These are phyloP conservation scores for Ganoderma lingzhi DNA, from an alignment of 1,284 basidiomycete genomes.

Conservation along the genomic window DNA sequence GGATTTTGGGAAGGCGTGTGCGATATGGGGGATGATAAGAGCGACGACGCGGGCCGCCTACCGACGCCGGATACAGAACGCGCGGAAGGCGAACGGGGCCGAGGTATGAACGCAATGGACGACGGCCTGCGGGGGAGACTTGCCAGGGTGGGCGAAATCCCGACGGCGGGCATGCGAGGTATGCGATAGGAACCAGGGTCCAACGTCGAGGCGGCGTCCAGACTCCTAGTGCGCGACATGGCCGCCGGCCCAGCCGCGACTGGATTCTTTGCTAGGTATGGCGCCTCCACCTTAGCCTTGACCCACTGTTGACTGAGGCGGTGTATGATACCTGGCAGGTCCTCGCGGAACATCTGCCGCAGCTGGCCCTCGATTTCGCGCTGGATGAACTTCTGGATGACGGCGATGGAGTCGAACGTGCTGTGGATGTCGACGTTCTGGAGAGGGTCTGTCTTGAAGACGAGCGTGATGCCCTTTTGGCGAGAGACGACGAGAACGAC, in stretches of 20 bases:
- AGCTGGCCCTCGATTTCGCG: slow-evolving; percentile 97
- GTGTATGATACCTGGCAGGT: slow-evolving; percentile 97
- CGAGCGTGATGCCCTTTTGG: slow-evolving; percentile 97
- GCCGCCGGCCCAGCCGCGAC: slow-evolving; percentile 39
- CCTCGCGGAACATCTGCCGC: slow-evolving; percentile 97
- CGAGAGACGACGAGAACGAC: slow-evolving; percentile 98
- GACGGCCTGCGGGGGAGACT: slow-evolving; percentile 34
- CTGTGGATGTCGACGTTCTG: slow-evolving; percentile 98
- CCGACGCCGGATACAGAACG: slow-evolving; percentile 36
- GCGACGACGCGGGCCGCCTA: slow-evolving; percentile 32
- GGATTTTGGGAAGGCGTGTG: slow-evolving; percentile 24
- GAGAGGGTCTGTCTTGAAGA: slow-evolving; percentile 99
- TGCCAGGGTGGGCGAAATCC: slow-evolving; percentile 35
- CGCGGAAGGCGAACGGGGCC: slow-evolving; percentile 38
- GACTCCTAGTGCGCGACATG: slow-evolving; percentile 44
- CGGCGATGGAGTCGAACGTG: slow-evolving; percentile 98
- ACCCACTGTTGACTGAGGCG: slow-evolving; percentile 95
- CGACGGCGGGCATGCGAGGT: slow-evolving; percentile 33
- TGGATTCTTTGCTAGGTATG: slow-evolving; percentile 67
- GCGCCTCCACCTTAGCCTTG: slow-evolving; percentile 85
- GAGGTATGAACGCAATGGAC: slow-evolving; percentile 27
- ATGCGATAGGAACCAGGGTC: slow-evolving; percentile 35
- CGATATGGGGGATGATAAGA: slow-evolving; percentile 35
- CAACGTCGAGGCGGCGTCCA: slow-evolving; percentile 44
- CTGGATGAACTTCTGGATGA: slow-evolving; percentile 97